Evolutionary conservation across 192 early-diverging fungal species (phyloP).

Genomic region (Coemansia sp.): DNA sequence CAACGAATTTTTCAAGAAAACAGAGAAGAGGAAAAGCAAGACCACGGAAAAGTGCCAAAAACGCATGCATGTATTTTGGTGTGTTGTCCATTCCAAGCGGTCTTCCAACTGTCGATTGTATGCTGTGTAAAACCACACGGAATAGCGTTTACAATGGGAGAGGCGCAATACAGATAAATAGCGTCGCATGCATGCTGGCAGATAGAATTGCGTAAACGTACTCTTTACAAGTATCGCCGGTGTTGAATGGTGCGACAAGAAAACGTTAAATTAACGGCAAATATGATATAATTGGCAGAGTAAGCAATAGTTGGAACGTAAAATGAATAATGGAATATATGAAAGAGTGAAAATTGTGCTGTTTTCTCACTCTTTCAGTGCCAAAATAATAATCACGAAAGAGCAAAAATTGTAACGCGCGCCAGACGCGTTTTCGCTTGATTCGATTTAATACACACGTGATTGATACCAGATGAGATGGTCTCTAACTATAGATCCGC

Average conservation of each 20-base stretch:
- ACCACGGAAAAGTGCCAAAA: neutral
- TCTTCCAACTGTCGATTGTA: neutral
- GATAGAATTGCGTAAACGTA: constrained; percentile 1
- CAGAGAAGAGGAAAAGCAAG: neutral
- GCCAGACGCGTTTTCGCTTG: neutral
- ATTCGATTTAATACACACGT: neutral
- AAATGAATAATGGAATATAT: neutral
- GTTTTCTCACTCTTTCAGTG: neutral
- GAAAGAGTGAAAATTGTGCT: neutral
- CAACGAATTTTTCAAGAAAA: neutral
- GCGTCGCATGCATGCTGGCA: neutral
- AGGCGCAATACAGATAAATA: neutral
- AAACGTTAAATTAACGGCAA: neutral
- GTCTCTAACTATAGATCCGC: no score
- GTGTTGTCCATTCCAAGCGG: constrained; percentile 1
- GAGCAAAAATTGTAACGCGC: neutral
- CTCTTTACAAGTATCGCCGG: neutral
- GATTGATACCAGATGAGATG: neutral
- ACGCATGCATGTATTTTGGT: neutral
- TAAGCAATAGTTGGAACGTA: neutral
- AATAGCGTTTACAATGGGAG: constrained; percentile 1
- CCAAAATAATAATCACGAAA: neutral
- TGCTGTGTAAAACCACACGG: neutral
- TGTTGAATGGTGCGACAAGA: neutral
- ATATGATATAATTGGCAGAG: constrained; percentile 2